A percentile compares a stretch with the other conserved stretches of the same genome.
Evolutionary conservation across 257 asterid genomes (phyloP).

Genomic region (Buddleja alternifolia): DNA sequence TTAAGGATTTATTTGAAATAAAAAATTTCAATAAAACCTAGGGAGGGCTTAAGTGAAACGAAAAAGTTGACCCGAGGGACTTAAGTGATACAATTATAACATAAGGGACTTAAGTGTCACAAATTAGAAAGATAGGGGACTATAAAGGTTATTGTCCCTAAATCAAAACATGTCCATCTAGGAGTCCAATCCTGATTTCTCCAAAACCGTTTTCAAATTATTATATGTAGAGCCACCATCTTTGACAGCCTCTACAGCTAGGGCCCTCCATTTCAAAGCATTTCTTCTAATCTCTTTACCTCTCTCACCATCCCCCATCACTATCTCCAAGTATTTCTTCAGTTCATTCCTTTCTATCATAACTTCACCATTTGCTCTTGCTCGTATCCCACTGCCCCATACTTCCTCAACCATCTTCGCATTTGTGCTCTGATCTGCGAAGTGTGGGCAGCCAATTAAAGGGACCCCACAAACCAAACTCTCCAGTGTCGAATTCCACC

Average conservation of each 20-base stretch:
- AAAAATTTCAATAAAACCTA: too few species aligned
- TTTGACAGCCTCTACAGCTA: slow-evolving; percentile 47
- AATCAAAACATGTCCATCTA: too few species aligned
- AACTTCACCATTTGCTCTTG: slow-evolving; percentile 40
- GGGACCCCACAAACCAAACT: slow-evolving; percentile 59
- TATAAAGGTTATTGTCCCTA: too few species aligned
- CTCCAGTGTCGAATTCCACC: slow-evolving; percentile 74
- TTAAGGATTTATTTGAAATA: too few species aligned
- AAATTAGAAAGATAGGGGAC: too few species aligned
- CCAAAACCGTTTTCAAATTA: slow-evolving; percentile 46
- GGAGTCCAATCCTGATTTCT: too few species aligned
- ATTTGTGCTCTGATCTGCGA: slow-evolving; percentile 56
- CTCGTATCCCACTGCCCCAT: slow-evolving; percentile 61
- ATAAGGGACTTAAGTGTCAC: too few species aligned
- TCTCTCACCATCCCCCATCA: slow-evolving; percentile 54
- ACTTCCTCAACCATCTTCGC: slow-evolving; percentile 68
- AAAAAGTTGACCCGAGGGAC: too few species aligned
- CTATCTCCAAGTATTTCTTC: slow-evolving; percentile 45
- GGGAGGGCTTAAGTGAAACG: too few species aligned
- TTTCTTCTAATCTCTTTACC: slow-evolving; percentile 43
- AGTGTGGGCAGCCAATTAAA: slow-evolving; percentile 48
- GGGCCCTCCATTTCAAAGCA: slow-evolving; percentile 45
- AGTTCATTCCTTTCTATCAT: slow-evolving; percentile 43
- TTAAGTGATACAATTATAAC: too few species aligned
- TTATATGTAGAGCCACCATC: slow-evolving; percentile 54